Evolutionary conservation across 2,329 filamentous ascomycete genomes (phyloP), one percentile per base, ranked within the genome.

Genomic region (Xylariales sp.): DNA sequence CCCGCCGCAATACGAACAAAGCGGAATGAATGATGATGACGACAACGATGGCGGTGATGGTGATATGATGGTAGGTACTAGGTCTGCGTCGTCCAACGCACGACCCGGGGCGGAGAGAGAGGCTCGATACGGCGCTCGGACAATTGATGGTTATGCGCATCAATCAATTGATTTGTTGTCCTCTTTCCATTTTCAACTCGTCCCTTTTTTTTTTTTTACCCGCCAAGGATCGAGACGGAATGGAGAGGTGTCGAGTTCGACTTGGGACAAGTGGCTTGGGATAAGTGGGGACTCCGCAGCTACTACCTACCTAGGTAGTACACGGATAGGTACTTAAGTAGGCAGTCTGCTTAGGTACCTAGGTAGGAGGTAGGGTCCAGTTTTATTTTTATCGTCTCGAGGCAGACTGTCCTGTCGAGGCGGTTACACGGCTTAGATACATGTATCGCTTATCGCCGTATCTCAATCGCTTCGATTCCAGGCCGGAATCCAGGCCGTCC

Each of bases 201-300:
- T 23, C 23, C 34, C 16, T 60, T 58, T 54, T 48, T n/a, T 48
- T 50, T 48, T 18, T 43, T 50, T 4, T 28, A 14, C 12, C 28
- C 41, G 43, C 41, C 48, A 59, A 16, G 32, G 14, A 39, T 55
- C 58, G 30, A 67, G 34, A 10, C 48, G 55, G 30, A 46, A 67
- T 46, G 48, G 64, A 63, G 52, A 67, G 39, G 59, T 63, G 64
- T 67, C 61, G 60, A 64, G 41, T 43, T 64, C 45, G 45, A 50
- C 8, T 52, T 18, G 8, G 28, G 23, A 32, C 34, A 14, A 62
- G 58, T 41, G 50, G 52, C 3, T 23, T 23, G 23, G 23, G 23
- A 23, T 39, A 36, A 30, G 39, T 43, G 18, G 46, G 12, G 41
- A 28, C 18, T 41, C 3, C 14, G 10, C 39, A 41, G 39, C 18